Evolutionary conservation across 73 alveolate species (phyloP), one percentile per base, ranked within the genome.

Genomic region (Paramecium biaurelia): DNA sequence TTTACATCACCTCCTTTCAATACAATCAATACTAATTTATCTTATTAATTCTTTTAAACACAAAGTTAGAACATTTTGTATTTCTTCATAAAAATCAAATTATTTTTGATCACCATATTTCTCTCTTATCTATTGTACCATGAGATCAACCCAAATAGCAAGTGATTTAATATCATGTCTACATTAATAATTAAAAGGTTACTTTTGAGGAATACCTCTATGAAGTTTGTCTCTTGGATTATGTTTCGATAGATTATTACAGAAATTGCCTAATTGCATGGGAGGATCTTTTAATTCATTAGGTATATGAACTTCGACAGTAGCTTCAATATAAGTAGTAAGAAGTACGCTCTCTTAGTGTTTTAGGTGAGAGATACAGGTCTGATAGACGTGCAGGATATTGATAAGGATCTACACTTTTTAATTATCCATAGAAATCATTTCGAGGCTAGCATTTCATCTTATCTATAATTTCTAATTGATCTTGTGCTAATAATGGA

Each of bases 161-260:
- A 79, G 56, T 24, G 76, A 30, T 45, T 41, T 37, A 20, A 79
- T 41, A 47, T 79, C 90, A 20, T 41, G 72, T 79, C 90, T 79
- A n/a, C 9, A 24, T 63, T 6, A 30, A 14, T 23, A 26, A 23
- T 11, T 10, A 23, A n/a, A n/a, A 43, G 28, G 15, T 11, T 79
- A 79, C 90, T 79, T 79, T 7, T 20, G 28, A 20, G 90, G 90
- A 47, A 79, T 79, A 15, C 90, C 90, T 79, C 90, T 42, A 79
- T 79, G 90, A 12, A 79, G 74, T 43, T 34, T 38, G n/a, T 79
- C 70, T 43, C 90, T 38, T 41, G 90, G 56, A 7, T 42, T 79
- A 23, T 41, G 45, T 43, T 20, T 21, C 0, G 45, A 47, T 18
- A 79, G 7, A 45, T 79, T 79, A 23, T 7, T n/a, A 37, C 87